These are phyloP conservation scores for Irpex sp. DNA, from an alignment of 1,284 basidiomycete species.

Conservation along the genomic window DNA sequence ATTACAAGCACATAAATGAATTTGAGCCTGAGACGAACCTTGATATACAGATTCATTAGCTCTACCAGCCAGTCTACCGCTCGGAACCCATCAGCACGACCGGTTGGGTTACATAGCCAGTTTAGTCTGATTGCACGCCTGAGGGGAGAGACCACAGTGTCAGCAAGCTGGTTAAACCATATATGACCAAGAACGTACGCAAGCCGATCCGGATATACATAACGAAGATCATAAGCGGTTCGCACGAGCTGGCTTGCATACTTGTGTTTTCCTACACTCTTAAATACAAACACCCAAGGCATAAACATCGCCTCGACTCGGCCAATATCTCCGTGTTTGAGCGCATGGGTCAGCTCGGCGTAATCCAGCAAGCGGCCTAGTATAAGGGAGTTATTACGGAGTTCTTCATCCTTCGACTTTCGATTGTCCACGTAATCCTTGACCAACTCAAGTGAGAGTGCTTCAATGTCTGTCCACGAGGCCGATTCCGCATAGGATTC, in stretches of 20 bases:
- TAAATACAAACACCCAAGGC: slow-evolving; percentile 27
- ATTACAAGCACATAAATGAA: too few relatives aligned
- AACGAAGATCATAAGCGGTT: slow-evolving; percentile 16
- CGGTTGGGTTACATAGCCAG: slow-evolving; percentile 26
- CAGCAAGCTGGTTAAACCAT: background rate
- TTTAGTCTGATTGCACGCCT: slow-evolving; percentile 24
- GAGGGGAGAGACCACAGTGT: background rate
- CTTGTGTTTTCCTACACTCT: slow-evolving; percentile 25
- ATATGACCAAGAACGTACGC: background rate
- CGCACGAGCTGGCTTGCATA: slow-evolving; percentile 25
- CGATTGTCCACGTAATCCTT: slow-evolving; percentile 16
- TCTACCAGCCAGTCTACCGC: slow-evolving; percentile 30
- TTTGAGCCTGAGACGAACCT: slow-evolving; percentile 22
- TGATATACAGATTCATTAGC: slow-evolving; percentile 27
- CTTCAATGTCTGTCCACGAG: slow-evolving; percentile 18
- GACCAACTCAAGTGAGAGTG: slow-evolving; percentile 17
- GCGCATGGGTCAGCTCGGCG: slow-evolving; percentile 24
- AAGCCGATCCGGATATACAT: slow-evolving; percentile 9
- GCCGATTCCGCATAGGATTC: slow-evolving; percentile 17
- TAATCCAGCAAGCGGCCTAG: slow-evolving; percentile 24
- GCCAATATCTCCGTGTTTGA: slow-evolving; percentile 31
- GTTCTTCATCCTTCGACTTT: slow-evolving; percentile 15
- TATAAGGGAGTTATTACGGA: slow-evolving; percentile 19
- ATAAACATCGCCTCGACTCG: slow-evolving; percentile 23
- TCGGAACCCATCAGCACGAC: slow-evolving; percentile 21